Evolutionary conservation across 768 basidiomycete genomes (phyloP).

Genomic region (Russula brevipes): DNA sequence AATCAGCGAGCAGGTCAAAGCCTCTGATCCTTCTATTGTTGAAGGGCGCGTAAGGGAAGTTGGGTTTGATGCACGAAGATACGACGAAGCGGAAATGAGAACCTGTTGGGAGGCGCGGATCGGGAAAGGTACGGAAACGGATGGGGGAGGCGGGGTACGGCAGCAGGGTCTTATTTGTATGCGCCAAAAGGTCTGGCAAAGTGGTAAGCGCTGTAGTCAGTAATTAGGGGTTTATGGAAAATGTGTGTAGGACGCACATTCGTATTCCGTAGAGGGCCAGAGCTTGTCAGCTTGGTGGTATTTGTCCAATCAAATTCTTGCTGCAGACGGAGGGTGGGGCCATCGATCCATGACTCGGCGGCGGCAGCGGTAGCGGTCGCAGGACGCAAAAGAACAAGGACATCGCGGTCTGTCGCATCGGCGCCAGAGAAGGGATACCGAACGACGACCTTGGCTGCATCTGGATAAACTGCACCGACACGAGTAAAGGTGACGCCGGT

Average conservation of each 20-base stretch:
- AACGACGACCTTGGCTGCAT: slow-evolving; percentile 55
- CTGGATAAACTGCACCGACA: slow-evolving; percentile 64
- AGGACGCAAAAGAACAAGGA: slow-evolving; percentile 46
- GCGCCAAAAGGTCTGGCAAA: slow-evolving; percentile 39
- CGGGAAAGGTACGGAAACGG: slow-evolving; percentile 69
- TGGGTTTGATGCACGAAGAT: slow-evolving; percentile 61
- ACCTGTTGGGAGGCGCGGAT: slow-evolving; percentile 50
- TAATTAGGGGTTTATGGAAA: not conserved
- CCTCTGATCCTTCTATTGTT: slow-evolving; percentile 52
- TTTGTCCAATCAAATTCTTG: slow-evolving; percentile 53
- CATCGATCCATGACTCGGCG: slow-evolving; percentile 48
- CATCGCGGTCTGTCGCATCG: slow-evolving; percentile 32
- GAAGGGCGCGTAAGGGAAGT: slow-evolving; percentile 65
- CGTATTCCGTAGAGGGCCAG: slow-evolving; percentile 64
- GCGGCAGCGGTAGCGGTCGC: slow-evolving; percentile 20
- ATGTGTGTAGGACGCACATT: slow-evolving; percentile 46
- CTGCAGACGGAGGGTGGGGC: slow-evolving; percentile 45
- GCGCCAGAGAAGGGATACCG: slow-evolving; percentile 44
- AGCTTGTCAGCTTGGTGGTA: slow-evolving; percentile 51
- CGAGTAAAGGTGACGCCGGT: slow-evolving; percentile 57
- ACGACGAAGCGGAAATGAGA: slow-evolving; percentile 64
- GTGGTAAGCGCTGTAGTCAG: not conserved
- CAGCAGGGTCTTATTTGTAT: slow-evolving; percentile 41
- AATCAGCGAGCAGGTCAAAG: slow-evolving; percentile 57
- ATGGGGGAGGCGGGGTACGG: slow-evolving; percentile 50